phyloP scores from a whole-genome alignment of 1,284 basidiomycete species.

The Apiotrichum mycotoxinovorans region DNA sequence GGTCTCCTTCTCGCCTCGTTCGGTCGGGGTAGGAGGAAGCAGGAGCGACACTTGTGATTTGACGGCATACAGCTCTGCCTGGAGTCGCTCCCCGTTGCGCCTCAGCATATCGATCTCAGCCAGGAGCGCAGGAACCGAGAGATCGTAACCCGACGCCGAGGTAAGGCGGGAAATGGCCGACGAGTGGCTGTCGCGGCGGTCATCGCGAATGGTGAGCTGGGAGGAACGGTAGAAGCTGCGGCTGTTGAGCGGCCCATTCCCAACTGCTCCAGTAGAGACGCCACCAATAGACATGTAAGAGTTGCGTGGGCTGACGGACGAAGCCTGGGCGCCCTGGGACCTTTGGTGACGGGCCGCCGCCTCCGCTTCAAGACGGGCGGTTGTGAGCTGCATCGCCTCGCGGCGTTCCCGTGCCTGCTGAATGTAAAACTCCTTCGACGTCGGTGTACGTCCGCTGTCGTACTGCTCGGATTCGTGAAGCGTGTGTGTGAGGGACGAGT shows the following conservation, averaged over 20 bases:
- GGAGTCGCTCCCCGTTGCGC: neutral
- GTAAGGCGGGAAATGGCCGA: neutral
- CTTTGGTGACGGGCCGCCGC: neutral
- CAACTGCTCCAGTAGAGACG: neutral
- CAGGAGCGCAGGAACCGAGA: slow-evolving; percentile 5
- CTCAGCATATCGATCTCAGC: slow-evolving; percentile 13
- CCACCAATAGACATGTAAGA: neutral
- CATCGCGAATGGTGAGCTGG: neutral
- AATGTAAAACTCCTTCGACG: neutral
- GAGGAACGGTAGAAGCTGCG: neutral
- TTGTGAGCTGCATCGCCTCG: neutral
- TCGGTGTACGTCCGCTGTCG: neutral
- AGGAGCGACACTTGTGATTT: slow-evolving; percentile 7
- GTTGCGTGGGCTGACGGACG: neutral
- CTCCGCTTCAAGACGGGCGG: slow-evolving; percentile 1
- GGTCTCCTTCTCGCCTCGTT: slow-evolving; percentile 3
- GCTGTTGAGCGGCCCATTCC: neutral
- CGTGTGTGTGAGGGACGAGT: neutral
- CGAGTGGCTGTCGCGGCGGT: neutral
- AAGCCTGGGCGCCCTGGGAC: no score
- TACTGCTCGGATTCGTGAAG: neutral
- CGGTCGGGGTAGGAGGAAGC: slow-evolving; percentile 1
- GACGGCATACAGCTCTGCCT: slow-evolving; percentile 6
- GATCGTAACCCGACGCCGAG: neutral
- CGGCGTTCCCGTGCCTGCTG: neutral